A percentile compares a stretch with the other conserved stretches of the same genome.
Evolutionary conservation across 164 flowering plant species (phyloP).

Genomic region (Vitis rupestris): DNA sequence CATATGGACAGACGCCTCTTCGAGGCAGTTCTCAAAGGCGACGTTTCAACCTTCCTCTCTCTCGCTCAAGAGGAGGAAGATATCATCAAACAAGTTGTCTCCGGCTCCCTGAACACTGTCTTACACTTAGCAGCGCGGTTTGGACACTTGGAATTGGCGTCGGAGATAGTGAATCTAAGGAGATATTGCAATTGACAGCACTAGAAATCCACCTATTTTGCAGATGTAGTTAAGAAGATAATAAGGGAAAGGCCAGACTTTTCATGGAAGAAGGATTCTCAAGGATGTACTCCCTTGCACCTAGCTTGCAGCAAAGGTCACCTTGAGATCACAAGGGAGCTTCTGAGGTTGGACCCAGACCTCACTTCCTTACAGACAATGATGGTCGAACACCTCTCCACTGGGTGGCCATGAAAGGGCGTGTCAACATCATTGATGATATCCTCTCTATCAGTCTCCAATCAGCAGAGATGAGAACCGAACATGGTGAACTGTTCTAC

Average conservation of each 20-base stretch:
- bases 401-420: slow-evolving; percentile 53
- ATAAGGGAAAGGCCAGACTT: slow-evolving; percentile 25
- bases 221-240: too few relatives aligned
- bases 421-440: slow-evolving; percentile 34
- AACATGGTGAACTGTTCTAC: slow-evolving; percentile 32
- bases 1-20: slow-evolving; percentile 45
- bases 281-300: slow-evolving; percentile 53
- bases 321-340: slow-evolving; percentile 46
- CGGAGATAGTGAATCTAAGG: slow-evolving; percentile 19
- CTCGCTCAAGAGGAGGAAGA: slow-evolving; percentile 30
- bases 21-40: slow-evolving; percentile 35
- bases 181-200: too few relatives aligned
- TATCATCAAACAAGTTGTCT: slow-evolving; percentile 25
- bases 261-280: slow-evolving; percentile 24
- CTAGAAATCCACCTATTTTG: too few relatives aligned
- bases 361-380: slow-evolving; percentile 37
- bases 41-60: slow-evolving; percentile 26
- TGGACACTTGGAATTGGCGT: slow-evolving; percentile 21
- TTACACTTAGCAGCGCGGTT: slow-evolving; percentile 49
- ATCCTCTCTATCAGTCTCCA: slow-evolving; percentile 25
- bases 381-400: slow-evolving; percentile 58
- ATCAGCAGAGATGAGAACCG: slow-evolving; percentile 33
- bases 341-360: slow-evolving; percentile 40
- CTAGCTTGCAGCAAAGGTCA: slow-evolving; percentile 53
- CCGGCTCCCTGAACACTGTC: slow-evolving; percentile 25